phyloP scores from a whole-genome alignment of 1,139 yeast genomes.

The Yamadazyma triangularis region DNA sequence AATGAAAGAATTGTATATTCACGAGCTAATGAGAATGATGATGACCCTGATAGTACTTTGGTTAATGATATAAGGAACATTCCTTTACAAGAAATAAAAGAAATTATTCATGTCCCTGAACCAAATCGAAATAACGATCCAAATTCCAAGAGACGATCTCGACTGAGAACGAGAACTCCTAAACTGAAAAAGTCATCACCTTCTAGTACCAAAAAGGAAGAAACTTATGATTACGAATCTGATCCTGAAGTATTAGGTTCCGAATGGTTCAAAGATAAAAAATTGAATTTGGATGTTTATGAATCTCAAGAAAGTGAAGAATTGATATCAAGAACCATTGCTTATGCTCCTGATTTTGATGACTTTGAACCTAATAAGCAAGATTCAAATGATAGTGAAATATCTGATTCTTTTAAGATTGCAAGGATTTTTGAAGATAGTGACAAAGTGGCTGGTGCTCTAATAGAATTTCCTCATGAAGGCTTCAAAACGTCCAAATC shows the following conservation, averaged over 20 bases:
- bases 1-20: constrained; percentile 73
- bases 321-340: constrained; percentile 47
- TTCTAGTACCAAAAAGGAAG: constrained; percentile 4
- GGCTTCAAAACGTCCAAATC: constrained; percentile 61
- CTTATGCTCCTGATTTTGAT: constrained; percentile 62
- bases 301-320: constrained; percentile 49
- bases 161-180: constrained; percentile 5
- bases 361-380: constrained; percentile 35
- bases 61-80: constrained; percentile 29
- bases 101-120: constrained; percentile 50
- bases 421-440: constrained; percentile 68
- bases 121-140: constrained; percentile 4
- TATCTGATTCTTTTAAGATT: constrained; percentile 52
- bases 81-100: constrained; percentile 57
- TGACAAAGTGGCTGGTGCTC: constrained; percentile 69
- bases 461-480: constrained; percentile 61
- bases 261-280: constrained; percentile 52
- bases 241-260: constrained; percentile 46
- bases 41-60: constrained; percentile 33
- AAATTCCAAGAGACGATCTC: background rate
- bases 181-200: constrained; percentile 1
- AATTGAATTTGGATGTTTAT: constrained; percentile 46
- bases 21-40: constrained; percentile 37
- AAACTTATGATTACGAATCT: constrained; percentile 29
- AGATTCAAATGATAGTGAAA: constrained; percentile 25